Evolutionary conservation across 345 rosid genomes (phyloP).

Genomic region (Trapa bicornis): DNA sequence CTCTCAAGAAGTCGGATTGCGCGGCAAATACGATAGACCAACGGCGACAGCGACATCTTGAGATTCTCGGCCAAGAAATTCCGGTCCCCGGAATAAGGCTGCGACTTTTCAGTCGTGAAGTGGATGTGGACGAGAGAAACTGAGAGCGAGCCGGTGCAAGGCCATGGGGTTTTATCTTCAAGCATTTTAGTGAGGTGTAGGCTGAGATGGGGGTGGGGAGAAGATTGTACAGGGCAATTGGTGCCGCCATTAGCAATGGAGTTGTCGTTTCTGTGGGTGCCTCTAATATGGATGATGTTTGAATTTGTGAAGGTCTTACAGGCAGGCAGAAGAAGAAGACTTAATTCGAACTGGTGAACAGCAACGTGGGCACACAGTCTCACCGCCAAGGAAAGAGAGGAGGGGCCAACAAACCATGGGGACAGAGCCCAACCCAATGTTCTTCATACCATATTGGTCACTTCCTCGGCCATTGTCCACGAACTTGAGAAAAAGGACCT

Average conservation of each 20-base stretch:
- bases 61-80: not conserved
- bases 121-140: not conserved
- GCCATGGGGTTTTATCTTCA: not conserved
- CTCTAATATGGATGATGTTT: too few relatives aligned
- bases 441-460: too few relatives aligned
- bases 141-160: not conserved
- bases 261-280: not conserved
- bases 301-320: not conserved
- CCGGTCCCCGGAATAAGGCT: not conserved
- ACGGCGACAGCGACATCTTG: slow-evolving; percentile 9
- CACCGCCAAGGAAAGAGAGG: not conserved
- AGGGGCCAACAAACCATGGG: not conserved
- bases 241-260: not conserved
- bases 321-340: not conserved
- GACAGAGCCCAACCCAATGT: not conserved
- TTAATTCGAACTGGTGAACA: too few relatives aligned
- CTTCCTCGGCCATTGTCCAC: too few relatives aligned
- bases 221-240: not conserved
- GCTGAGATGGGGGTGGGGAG: not conserved
- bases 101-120: not conserved
- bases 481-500: too few relatives aligned
- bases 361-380: too few relatives aligned
- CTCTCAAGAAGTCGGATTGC: slow-evolving; percentile 14
- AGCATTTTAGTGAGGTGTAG: not conserved
- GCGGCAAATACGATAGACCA: slow-evolving; percentile 8